Base-by-base conservation (phyloP, 2,329 filamentous ascomycete species). In the Parafenestella ontariensis region DNA sequence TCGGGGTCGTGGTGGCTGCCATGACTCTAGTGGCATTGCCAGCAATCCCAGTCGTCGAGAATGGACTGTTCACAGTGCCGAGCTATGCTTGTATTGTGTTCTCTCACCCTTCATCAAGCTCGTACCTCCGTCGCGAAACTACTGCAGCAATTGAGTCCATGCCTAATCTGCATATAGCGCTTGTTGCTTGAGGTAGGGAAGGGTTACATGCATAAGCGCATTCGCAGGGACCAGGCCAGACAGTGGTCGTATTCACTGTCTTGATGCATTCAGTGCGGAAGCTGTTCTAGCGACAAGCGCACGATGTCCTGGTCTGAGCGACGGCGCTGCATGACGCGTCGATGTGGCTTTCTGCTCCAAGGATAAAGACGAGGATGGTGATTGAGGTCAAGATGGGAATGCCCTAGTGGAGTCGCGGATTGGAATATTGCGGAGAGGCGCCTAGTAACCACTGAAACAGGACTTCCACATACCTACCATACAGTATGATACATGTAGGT, bases 161-260 rank as follows among this genome's bases (percentile, higher is more conserved):
- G 58, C 52, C 24, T 60, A 54, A 3, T 40, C 45, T 7, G 58
- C 58, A 26, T 54, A 60, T 13, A 55, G 34, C 10, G 40, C 49
- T n/a, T 57, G 48, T 31, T 60, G 54, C 26, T 60, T 54, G 34
- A 60, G 58, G 41, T 54, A 60, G 3, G 54, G 50, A 10, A 60
- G n/a, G 23, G 36, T 58, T 51, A 17, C 9, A 17, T 7, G 34
- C n/a, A 37, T 60, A 60, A 7, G 50, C 41, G 44, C 58, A 60
- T 49, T 60, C 58, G 42, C 58, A 60, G 3, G 58, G 51, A 3
- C 58, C 54, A 9, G 58, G 58, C 58, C 58, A 60, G 39, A 58
- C 36, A 11, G 54, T 60, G 37, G 54, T 52, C 15, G 48, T 54
- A 5, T 28, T 48, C 15, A 49, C 33, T 24, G 39, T 28, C 9